These are phyloP conservation scores for Oryza glaberrima DNA, from an alignment of 176 grass and related monocot genomes.

Conservation along the genomic window DNA sequence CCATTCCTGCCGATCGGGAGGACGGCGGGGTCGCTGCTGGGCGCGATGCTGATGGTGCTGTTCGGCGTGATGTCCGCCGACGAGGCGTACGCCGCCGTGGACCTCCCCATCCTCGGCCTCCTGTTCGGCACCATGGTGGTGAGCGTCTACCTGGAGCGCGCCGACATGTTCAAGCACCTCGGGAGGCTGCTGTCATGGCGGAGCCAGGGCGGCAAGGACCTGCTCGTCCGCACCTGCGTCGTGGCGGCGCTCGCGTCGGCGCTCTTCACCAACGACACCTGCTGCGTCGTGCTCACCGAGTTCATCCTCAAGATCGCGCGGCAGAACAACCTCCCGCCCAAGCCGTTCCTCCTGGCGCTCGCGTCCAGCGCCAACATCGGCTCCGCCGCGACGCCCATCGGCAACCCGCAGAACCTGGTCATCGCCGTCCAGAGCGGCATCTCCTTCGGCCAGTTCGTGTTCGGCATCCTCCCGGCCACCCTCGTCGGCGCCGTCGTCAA, in stretches of 20 bases:
- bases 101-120: conserved; percentile 88
- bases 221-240: conserved; percentile 73
- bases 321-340: conserved; percentile 85
- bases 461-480: conserved; percentile 76
- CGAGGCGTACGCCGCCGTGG: conserved; percentile 82
- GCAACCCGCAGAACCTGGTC: conserved; percentile 95
- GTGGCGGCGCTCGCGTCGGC: conserved; percentile 72
- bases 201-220: conserved; percentile 75
- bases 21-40: conserved; percentile 85
- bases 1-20: conserved; percentile 85
- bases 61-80: conserved; percentile 75
- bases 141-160: conserved; percentile 88
- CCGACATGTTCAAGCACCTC: conserved; percentile 88
- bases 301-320: conserved; percentile 94
- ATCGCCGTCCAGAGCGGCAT: conserved; percentile 90
- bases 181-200: conserved; percentile 72
- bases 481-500: conserved; percentile 66
- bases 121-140: conserved; percentile 98
- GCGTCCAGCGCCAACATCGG: conserved; percentile 92
- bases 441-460: conserved; percentile 67
- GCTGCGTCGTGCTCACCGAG: conserved; percentile 85
- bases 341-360: conserved; percentile 73
- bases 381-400: conserved; percentile 80
- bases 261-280: conserved; percentile 88
- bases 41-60: conserved; percentile 91